phyloP scores from a whole-genome alignment of 2,329 filamentous ascomycete species.

The Domatiomyces globalis region DNA sequence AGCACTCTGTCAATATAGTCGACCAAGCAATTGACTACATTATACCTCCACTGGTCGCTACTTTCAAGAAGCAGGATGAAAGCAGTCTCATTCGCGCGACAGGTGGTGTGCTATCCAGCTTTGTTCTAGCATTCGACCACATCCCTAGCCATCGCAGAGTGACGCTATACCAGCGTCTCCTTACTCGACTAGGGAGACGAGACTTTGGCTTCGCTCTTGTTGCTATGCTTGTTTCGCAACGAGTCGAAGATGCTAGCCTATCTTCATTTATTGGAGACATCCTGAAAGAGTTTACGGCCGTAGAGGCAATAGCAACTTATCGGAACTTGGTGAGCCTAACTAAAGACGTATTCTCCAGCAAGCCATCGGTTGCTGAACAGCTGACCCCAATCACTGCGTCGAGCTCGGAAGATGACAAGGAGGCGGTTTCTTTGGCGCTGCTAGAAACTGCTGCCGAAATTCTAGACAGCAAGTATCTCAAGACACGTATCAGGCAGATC shows the following conservation, averaged over 20 bases:
- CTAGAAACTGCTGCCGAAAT: slow-evolving; percentile 20
- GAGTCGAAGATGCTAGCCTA: slow-evolving; percentile 61
- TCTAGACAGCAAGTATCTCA: slow-evolving; percentile 9
- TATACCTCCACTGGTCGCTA: slow-evolving; percentile 77
- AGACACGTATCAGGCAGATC: slow-evolving; percentile 5
- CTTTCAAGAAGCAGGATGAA: slow-evolving; percentile 61
- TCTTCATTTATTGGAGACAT: slow-evolving; percentile 63
- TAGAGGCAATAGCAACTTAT: slow-evolving; percentile 61
- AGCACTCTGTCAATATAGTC: slow-evolving; percentile 92
- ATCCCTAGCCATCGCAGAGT: slow-evolving; percentile 76
- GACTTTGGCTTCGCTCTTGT: slow-evolving; percentile 82
- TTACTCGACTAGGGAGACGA: slow-evolving; percentile 67
- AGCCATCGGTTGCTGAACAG: slow-evolving; percentile 56
- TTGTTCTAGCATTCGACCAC: slow-evolving; percentile 91
- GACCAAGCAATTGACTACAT: slow-evolving; percentile 88
- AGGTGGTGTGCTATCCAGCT: slow-evolving; percentile 83
- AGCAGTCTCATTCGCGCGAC: slow-evolving; percentile 57
- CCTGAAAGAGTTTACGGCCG: slow-evolving; percentile 55
- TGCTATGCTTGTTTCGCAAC: slow-evolving; percentile 81
- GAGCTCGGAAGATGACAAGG: slow-evolving; percentile 10
- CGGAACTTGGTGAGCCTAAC: slow-evolving; percentile 63
- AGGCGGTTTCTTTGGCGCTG: slow-evolving; percentile 29
- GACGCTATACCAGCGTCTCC: slow-evolving; percentile 68
- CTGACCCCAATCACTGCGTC: slow-evolving; percentile 49
- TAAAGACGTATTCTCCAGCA: slow-evolving; percentile 59